A percentile compares a stretch with the other conserved stretches of the same genome.
Evolutionary conservation across 495 filamentous ascomycete species (phyloP).

Genomic region (Massariosphaeria phaeospora): DNA sequence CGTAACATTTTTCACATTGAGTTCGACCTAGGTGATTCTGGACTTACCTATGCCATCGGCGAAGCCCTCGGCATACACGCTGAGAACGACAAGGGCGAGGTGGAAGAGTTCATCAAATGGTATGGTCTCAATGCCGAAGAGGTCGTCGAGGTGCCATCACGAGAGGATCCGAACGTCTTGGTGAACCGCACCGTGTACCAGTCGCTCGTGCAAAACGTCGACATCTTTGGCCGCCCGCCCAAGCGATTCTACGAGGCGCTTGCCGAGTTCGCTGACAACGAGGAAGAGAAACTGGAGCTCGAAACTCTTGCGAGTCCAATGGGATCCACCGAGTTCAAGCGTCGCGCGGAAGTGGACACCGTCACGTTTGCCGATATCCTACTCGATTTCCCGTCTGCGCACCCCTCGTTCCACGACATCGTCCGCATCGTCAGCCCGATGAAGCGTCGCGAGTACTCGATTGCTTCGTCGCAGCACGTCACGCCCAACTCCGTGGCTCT

Average conservation of each 20-base stretch:
- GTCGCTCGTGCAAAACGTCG: slow-evolving; percentile 84
- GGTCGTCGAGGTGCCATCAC: slow-evolving; percentile 83
- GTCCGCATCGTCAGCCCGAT: slow-evolving; percentile 81
- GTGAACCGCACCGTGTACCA: slow-evolving; percentile 95
- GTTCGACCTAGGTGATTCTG: slow-evolving; percentile 87
- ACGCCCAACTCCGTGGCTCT: slow-evolving; percentile 81
- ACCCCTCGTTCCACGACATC: slow-evolving; percentile 84
- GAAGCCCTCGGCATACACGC: slow-evolving; percentile 97
- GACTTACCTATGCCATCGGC: slow-evolving; percentile 91
- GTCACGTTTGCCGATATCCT: slow-evolving; percentile 88
- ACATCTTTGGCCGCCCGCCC: slow-evolving; percentile 93
- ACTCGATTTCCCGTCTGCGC: slow-evolving; percentile 80
- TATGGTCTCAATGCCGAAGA: slow-evolving; percentile 79
- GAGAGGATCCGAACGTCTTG: slow-evolving; percentile 67
- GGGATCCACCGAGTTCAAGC: slow-evolving; percentile 90
- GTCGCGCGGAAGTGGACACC: slow-evolving; percentile 86
- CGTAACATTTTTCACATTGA: slow-evolving; percentile 99
- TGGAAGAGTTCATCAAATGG: slow-evolving; percentile 77
- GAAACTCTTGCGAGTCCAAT: slow-evolving; percentile 72
- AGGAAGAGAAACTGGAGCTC: slow-evolving; percentile 74
- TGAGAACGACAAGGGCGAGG: slow-evolving; percentile 77
- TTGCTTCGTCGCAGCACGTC: slow-evolving; percentile 91
- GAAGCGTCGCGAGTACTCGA: slow-evolving; percentile 96
- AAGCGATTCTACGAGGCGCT: slow-evolving; percentile 96
- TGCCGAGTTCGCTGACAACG: slow-evolving; percentile 77